phyloP scores from a whole-genome alignment of 495 filamentous ascomycete species.

The Penicillium daleae region DNA sequence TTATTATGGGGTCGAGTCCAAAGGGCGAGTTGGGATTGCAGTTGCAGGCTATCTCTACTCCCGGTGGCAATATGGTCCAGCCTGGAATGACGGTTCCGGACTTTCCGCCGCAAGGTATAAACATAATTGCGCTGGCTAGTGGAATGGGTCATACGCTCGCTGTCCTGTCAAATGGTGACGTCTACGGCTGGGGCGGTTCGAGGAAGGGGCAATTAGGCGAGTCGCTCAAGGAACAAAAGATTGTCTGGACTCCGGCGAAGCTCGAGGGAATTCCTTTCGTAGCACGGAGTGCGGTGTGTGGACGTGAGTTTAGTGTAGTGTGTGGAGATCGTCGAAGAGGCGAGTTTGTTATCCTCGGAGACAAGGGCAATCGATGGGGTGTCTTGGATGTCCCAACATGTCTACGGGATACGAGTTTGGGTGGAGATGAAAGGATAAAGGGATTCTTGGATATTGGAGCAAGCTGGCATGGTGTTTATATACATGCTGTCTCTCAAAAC shows the following conservation, averaged over 20 bases:
- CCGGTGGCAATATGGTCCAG: not conserved
- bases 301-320: conserved; percentile 79
- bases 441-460: conserved; percentile 55
- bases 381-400: conserved; percentile 50
- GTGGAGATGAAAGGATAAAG: conserved; percentile 20
- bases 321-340: conserved; percentile 56
- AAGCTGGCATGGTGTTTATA: conserved; percentile 82
- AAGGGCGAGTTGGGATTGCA: conserved; percentile 78
- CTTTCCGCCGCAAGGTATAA: conserved; percentile 62
- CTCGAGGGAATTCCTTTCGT: conserved; percentile 59
- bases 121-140: conserved; percentile 62
- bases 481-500: conserved; percentile 41
- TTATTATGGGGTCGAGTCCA: conserved; percentile 62
- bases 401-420: not conserved
- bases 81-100: conserved; percentile 44
- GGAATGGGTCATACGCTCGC: conserved; percentile 78
- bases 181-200: conserved; percentile 86
- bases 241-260: conserved; percentile 61
- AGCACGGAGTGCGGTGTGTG: conserved; percentile 65
- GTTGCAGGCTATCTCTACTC: conserved; percentile 16
- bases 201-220: conserved; percentile 82
- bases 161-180: conserved; percentile 72
- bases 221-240: conserved; percentile 36
- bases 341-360: conserved; percentile 64
- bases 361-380: conserved; percentile 63